These are phyloP conservation scores for Yamadazyma sp. DNA, from an alignment of 805 yeast species.

Conservation along the genomic window DNA sequence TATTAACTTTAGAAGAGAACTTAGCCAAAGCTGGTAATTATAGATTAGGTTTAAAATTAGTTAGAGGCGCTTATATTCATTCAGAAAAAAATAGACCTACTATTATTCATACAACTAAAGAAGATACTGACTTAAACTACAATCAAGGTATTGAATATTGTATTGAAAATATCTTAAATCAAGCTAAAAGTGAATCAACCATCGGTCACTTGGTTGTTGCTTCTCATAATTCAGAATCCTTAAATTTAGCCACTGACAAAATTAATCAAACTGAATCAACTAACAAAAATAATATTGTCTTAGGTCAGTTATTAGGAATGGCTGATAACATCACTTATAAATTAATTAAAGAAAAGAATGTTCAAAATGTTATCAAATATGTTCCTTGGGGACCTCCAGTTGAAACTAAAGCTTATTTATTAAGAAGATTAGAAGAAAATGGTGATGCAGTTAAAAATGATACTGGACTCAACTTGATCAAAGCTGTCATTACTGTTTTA, in stretches of 20 bases:
- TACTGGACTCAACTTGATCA: slow-evolving; percentile 72
- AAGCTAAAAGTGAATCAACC: slow-evolving; percentile 40
- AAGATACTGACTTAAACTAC: slow-evolving; percentile 75
- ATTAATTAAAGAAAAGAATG: slow-evolving; percentile 60
- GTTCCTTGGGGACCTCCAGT: slow-evolving; percentile 98
- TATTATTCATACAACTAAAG: slow-evolving; percentile 73
- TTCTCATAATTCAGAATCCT: slow-evolving; percentile 82
- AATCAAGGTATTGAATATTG: slow-evolving; percentile 65
- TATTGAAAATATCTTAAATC: slow-evolving; percentile 53
- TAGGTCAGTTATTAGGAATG: slow-evolving; percentile 94
- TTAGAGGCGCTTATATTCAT: slow-evolving; percentile 94
- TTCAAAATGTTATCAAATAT: slow-evolving; percentile 80
- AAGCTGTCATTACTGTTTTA: slow-evolving; percentile 40
- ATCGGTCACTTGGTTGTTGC: slow-evolving; percentile 86
- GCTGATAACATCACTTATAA: slow-evolving; percentile 85
- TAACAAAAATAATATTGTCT: slow-evolving; percentile 59
- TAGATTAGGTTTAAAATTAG: slow-evolving; percentile 82
- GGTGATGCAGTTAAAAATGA: slow-evolving; percentile 90
- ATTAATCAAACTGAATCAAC: slow-evolving; percentile 21
- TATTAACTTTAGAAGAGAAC: slow-evolving; percentile 59
- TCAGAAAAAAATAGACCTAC: slow-evolving; percentile 69
- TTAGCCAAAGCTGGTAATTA: slow-evolving; percentile 62
- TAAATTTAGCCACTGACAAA: slow-evolving; percentile 62
- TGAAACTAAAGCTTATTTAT: slow-evolving; percentile 86
- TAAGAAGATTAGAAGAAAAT: slow-evolving; percentile 90